Conservation (phyloP, 108 stramenopile genomes). For the Skeletonema costatum region DNA sequence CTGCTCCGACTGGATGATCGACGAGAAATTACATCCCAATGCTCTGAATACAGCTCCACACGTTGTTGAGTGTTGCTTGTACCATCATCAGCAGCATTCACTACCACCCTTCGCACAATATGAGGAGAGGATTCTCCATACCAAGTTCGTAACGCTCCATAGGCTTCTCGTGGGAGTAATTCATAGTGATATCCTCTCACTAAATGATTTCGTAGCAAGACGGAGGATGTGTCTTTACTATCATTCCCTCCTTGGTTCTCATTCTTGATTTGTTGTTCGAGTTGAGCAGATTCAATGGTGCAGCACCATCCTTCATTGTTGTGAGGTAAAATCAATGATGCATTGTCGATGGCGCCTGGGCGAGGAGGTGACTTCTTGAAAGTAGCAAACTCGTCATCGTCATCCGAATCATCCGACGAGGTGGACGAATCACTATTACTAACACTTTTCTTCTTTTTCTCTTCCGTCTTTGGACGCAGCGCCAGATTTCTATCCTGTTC, state of each 20-base stretch:
- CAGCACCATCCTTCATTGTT: conserved; percentile 3
- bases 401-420: conserved; percentile 37
- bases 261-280: not conserved
- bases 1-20: not conserved
- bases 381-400: conserved; percentile 14
- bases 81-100: not conserved
- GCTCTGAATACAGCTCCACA: conserved; percentile 19
- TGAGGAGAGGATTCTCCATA: conserved; percentile 71
- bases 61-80: not conserved
- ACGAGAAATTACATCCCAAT: conserved; percentile 4
- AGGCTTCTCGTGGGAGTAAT: conserved; percentile 79
- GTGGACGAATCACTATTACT: not conserved
- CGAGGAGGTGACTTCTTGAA: not conserved
- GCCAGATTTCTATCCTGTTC: conserved; percentile 24
- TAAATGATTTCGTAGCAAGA: conserved; percentile 51
- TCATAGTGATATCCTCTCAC: conserved; percentile 86
- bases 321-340: conserved; percentile 39
- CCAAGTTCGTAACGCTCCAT: conserved; percentile 67
- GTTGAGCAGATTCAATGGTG: conserved; percentile 1
- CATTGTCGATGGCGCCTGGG: conserved; percentile 75
- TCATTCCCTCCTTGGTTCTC: not conserved
- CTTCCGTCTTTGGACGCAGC: not conserved
- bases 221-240: not conserved
- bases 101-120: conserved; percentile 53
- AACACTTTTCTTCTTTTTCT: conserved; percentile 12